phyloP scores from a whole-genome alignment of 176 grass and related monocot genomes.

The Thinopyrum elongatum region DNA sequence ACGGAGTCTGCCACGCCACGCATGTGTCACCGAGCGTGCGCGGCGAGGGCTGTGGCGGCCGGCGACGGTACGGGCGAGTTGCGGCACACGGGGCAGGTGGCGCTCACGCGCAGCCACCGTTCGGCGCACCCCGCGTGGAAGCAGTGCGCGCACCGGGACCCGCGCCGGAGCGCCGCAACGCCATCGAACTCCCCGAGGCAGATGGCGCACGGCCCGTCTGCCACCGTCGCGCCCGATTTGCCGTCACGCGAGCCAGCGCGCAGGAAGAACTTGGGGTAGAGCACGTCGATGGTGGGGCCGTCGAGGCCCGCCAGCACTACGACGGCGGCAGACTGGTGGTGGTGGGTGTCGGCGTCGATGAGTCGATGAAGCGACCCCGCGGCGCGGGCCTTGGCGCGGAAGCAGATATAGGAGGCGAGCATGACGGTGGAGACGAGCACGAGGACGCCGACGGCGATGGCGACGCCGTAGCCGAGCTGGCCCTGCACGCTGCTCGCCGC shows the following conservation, averaged over 20 bases:
- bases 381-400: constrained; percentile 49
- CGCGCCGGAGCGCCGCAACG: constrained; percentile 47
- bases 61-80: constrained; percentile 67
- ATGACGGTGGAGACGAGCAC: constrained; percentile 77
- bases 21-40: background rate
- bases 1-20: background rate
- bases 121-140: constrained; percentile 72
- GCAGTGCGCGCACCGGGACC: constrained; percentile 54
- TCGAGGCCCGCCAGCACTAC: constrained; percentile 40
- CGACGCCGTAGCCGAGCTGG: constrained; percentile 70
- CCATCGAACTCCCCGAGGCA: constrained; percentile 60
- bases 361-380: background rate
- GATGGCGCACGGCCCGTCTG: constrained; percentile 46
- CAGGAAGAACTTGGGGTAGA: constrained; percentile 60
- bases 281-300: constrained; percentile 48
- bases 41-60: background rate
- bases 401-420: constrained; percentile 73
- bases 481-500: constrained; percentile 35
- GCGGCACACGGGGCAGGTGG: constrained; percentile 78
- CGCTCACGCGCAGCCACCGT: constrained; percentile 71
- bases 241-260: background rate
- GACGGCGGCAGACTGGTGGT: background rate
- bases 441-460: constrained; percentile 64
- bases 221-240: background rate
- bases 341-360: background rate